Evolutionary conservation across 352 stramenopile genomes (phyloP).

Genomic region (Globisporangium spinosum): DNA sequence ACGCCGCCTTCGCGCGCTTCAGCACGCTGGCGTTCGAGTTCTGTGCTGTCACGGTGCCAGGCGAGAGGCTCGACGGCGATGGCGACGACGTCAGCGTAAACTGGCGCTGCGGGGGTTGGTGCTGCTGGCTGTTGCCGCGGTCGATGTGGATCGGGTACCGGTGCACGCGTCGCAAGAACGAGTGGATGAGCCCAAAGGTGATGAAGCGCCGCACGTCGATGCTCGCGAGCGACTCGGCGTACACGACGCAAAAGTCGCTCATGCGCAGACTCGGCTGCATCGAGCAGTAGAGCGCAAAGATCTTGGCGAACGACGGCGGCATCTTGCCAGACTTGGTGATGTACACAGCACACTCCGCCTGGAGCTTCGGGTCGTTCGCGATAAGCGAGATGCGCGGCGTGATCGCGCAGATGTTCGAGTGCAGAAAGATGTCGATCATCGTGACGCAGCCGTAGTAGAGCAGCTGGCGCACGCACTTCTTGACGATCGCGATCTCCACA

Average conservation of each 20-base stretch:
- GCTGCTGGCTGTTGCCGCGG: conserved; percentile 15
- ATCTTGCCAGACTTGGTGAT: conserved; percentile 65
- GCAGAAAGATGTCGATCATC: conserved; percentile 90
- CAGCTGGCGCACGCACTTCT: conserved; percentile 83
- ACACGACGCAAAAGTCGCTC: conserved; percentile 81
- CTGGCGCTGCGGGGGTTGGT: conserved; percentile 19
- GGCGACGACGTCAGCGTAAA: conserved; percentile 34
- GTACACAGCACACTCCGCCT: conserved; percentile 75
- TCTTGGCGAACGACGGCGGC: conserved; percentile 62
- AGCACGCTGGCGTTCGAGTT: conserved; percentile 28
- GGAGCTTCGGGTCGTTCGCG: conserved; percentile 56
- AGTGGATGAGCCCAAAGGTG: conserved; percentile 87
- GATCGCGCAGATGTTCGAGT: conserved; percentile 88
- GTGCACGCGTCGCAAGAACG: conserved; percentile 81
- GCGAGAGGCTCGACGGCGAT: conserved; percentile 19
- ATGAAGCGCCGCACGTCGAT: conserved; percentile 83
- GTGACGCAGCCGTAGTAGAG: conserved; percentile 88
- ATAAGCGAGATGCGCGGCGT: conserved; percentile 59
- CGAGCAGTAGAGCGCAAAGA: conserved; percentile 85
- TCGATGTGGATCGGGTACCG: conserved; percentile 77
- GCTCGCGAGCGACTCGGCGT: conserved; percentile 57
- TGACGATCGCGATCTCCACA: conserved; percentile 86
- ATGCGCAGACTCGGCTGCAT: conserved; percentile 80
- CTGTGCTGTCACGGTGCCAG: not conserved
- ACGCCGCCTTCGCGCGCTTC: conserved; percentile 36